Percentiles rank a stretch among this genome's conserved stretches.
These are phyloP conservation scores for Dissoconium aciculare DNA, from an alignment of 2,329 filamentous ascomycete species.

Conservation along the genomic window DNA sequence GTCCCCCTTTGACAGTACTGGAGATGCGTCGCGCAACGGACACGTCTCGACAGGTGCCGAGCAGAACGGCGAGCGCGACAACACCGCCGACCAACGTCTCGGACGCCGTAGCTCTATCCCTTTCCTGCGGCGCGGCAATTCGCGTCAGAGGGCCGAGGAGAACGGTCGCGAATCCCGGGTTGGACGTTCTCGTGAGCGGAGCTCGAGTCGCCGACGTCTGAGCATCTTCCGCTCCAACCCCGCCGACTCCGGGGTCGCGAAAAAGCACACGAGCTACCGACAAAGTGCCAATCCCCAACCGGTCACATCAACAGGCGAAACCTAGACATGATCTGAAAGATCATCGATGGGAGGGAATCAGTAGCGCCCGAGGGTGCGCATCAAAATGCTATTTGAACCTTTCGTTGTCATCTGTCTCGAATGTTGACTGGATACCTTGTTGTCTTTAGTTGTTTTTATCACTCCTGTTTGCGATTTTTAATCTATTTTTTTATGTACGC, in stretches of 20 bases:
- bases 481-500: too few relatives aligned
- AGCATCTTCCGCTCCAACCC: conserved; percentile 14
- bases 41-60: too few relatives aligned
- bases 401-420: conserved; percentile 7
- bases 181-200: conserved; percentile 12
- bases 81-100: conserved; percentile 5
- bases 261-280: too few relatives aligned
- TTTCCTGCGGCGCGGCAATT: conserved; percentile 22
- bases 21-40: conserved; percentile 4
- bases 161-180: conserved; percentile 14
- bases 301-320: too few relatives aligned
- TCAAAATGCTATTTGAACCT: too few relatives aligned
- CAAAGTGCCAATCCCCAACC: too few relatives aligned
- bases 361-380: too few relatives aligned
- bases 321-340: too few relatives aligned
- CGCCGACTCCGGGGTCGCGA: conserved; percentile 5
- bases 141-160: conserved; percentile 9
- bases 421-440: conserved; percentile 4
- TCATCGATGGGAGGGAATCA: too few relatives aligned
- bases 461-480: too few relatives aligned
- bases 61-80: conserved; percentile 4
- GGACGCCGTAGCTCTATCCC: conserved; percentile 11
- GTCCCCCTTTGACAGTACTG: conserved; percentile 13
- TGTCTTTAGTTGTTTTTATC: too few relatives aligned
- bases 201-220: conserved; percentile 12